Evolutionary conservation across 2,329 filamentous ascomycete species (phyloP), one percentile per base, ranked within the genome.

Genomic region (Cladophialophora exuberans): DNA sequence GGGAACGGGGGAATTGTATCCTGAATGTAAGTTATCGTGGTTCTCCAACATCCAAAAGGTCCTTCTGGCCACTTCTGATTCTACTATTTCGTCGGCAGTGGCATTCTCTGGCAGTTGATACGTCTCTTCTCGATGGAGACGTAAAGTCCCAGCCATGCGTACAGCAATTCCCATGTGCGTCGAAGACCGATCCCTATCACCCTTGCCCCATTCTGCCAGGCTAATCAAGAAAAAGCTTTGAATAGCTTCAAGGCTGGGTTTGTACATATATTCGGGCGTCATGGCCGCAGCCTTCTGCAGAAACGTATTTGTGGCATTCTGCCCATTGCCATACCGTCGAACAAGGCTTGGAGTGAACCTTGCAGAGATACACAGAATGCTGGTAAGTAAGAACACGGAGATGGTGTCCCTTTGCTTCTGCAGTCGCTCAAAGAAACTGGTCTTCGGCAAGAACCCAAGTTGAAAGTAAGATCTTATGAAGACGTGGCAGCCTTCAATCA

Each of bases 141-240:
- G 65, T 3, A 73, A 62, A 13, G 72, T 62, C 0, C 63, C 67
- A 2, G 72, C 70, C 67, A 73, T 68, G 6, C 68, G 56, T 3
- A 73, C 66, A 6, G 72, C 70, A 31, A 73, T 65, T 11, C 70
- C 72, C 71, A 73, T 73, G 39, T 72, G 64, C 30, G 71, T 70
- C 76, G 83, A 52, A 44, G 18, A 28, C 38, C 23, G 1, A 10
- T 68, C 68, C 67, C 76, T 80, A 47, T 81, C 78, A 22, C 52
- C 52, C 9, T 52, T 51, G 25, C 52, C 52, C 52, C 52, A 56
- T 39, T 56, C 52, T 3, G 52, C 52, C 20, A 56, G 35, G 30
- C 52, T 50, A 18, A 56, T 28, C 20, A 56, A 23, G 38, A 56
- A 56, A 20, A 56, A 52, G 2, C 15, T 38, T 15, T 56, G 52